Evolutionary conservation across 768 basidiomycete species (phyloP).

Genomic region (Lentinula sp.): DNA sequence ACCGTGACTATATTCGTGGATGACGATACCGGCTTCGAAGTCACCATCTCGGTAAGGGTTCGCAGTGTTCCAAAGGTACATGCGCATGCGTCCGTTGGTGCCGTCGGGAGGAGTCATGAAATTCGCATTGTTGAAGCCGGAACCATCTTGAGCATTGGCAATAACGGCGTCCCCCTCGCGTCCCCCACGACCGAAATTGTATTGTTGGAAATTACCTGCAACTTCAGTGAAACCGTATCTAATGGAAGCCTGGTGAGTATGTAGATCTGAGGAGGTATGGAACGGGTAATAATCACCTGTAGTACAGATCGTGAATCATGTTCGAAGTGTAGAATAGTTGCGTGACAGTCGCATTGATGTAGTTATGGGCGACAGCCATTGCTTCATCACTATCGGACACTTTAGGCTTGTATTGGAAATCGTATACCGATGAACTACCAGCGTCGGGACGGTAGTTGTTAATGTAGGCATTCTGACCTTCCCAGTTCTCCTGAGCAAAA

Average conservation of each 20-base stretch:
- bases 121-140: constrained; percentile 89
- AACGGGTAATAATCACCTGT: constrained; percentile 37
- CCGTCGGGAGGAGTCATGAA: constrained; percentile 85
- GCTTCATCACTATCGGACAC: constrained; percentile 49
- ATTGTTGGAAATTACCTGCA: constrained; percentile 95
- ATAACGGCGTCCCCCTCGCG: constrained; percentile 86
- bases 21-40: constrained; percentile 94
- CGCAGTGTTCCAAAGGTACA: constrained; percentile 95
- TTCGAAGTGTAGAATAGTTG: constrained; percentile 89
- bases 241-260: constrained; percentile 10
- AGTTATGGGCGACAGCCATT: constrained; percentile 66
- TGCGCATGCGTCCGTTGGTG: constrained; percentile 87
- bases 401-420: constrained; percentile 73
- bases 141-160: constrained; percentile 93
- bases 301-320: constrained; percentile 77
- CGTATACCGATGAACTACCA: constrained; percentile 49
- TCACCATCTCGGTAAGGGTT: constrained; percentile 92
- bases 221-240: constrained; percentile 90
- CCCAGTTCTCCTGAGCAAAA: constrained; percentile 94
- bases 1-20: constrained; percentile 86
- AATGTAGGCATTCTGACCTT: constrained; percentile 59
- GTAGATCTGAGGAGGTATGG: background rate
- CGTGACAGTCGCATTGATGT: constrained; percentile 81
- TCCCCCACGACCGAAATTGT: constrained; percentile 93
- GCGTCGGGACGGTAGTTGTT: constrained; percentile 78